phyloP scores from a whole-genome alignment of 2,329 filamentous ascomycete genomes.

The Ceratocystis albifundus region DNA sequence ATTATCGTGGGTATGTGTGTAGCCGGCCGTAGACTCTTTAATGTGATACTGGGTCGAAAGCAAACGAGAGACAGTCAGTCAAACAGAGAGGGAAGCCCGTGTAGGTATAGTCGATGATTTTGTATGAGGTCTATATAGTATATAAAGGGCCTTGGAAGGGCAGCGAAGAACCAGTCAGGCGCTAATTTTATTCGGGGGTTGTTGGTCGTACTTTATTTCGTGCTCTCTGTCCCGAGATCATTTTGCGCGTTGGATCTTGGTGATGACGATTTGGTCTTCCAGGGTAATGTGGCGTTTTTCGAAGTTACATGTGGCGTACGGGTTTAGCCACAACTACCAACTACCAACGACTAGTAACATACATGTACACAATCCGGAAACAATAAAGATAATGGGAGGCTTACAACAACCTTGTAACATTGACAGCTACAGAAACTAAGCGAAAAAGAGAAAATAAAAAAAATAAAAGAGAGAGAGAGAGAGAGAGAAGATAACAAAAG shows the following conservation, averaged over 20 bases:
- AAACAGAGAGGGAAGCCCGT: not conserved
- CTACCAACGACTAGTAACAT: not conserved
- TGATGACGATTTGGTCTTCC: slow-evolving; percentile 4
- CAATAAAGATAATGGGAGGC: too few species aligned
- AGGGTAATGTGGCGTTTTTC: not conserved
- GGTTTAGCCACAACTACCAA: not conserved
- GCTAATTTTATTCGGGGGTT: not conserved
- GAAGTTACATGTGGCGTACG: not conserved
- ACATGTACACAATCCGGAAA: not conserved
- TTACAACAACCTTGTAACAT: not conserved
- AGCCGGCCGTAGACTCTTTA: not conserved
- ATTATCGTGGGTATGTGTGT: not conserved
- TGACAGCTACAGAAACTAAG: not conserved
- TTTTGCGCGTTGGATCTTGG: not conserved
- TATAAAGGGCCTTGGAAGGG: not conserved
- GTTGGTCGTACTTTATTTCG: not conserved
- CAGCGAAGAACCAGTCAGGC: too few species aligned
- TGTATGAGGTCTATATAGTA: not conserved
- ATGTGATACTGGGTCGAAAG: not conserved
- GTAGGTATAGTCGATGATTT: not conserved
- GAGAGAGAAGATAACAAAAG: not conserved
- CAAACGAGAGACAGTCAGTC: not conserved
- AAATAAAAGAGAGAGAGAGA: not conserved
- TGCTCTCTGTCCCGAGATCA: not conserved
- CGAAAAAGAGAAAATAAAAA: not conserved